phyloP scores from a whole-genome alignment of 1,284 basidiomycete genomes.

The Naganishia sp. region DNA sequence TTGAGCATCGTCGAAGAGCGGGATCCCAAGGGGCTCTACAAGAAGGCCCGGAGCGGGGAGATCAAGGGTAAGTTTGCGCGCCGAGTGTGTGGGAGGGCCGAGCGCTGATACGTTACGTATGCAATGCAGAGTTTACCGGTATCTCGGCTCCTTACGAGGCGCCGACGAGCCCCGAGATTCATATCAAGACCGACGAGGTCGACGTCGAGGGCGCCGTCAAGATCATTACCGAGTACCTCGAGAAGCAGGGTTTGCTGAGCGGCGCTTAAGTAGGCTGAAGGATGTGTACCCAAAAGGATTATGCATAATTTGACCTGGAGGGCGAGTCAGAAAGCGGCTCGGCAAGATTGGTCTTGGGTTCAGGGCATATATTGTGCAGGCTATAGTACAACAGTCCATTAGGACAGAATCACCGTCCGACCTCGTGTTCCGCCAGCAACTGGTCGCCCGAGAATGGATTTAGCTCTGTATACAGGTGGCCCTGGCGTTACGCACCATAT shows the following conservation, averaged over 20 bases:
- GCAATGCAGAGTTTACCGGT: conserved; percentile 85
- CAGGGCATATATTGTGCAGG: no score
- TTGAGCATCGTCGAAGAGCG: conserved; percentile 83
- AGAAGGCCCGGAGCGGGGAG: conserved; percentile 91
- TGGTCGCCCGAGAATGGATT: no score
- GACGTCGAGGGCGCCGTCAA: conserved; percentile 78
- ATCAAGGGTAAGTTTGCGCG: conserved; percentile 73
- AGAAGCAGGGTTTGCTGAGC: conserved; percentile 55
- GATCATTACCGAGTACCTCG: conserved; percentile 80
- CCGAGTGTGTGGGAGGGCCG: neutral
- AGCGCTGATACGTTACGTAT: neutral
- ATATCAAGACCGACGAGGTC: conserved; percentile 83
- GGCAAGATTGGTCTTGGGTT: no score
- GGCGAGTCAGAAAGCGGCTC: no score
- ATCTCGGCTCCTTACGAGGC: conserved; percentile 97
- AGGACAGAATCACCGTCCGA: conserved; percentile 51
- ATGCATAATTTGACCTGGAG: neutral
- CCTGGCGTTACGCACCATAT: no score
- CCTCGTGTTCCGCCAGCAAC: conserved; percentile 88
- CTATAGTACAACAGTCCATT: conserved; percentile 2
- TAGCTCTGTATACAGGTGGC: no score
- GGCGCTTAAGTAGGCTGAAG: conserved; percentile 3
- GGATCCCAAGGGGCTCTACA: conserved; percentile 97
- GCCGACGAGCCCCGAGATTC: conserved; percentile 82
- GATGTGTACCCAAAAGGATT: neutral